Conservation (phyloP, 805 yeast species). For the Priceomyces melissophilus region DNA sequence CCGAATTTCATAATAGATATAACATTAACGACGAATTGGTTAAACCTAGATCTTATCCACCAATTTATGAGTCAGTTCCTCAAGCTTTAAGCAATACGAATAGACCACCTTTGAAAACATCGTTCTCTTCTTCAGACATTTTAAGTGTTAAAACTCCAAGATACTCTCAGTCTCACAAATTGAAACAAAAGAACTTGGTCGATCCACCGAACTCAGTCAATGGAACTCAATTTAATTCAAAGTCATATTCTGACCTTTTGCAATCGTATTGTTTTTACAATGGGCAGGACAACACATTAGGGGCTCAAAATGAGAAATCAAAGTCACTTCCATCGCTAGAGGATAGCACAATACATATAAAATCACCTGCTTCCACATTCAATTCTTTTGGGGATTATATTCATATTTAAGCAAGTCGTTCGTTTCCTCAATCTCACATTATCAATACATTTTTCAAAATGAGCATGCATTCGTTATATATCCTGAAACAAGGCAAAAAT, state of each 20-base stretch:
- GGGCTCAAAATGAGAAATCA: neutral
- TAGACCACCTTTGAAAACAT: conserved; percentile 17
- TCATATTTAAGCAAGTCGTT: conserved; percentile 17
- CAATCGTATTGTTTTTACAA: conserved; percentile 36
- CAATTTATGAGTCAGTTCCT: neutral
- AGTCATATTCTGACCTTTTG: conserved; percentile 31
- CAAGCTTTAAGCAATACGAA: neutral
- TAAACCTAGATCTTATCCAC: conserved; percentile 7
- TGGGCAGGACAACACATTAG: conserved; percentile 11
- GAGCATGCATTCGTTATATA: too few relatives aligned
- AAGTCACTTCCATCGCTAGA: conserved; percentile 1
- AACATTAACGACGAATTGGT: conserved; percentile 14
- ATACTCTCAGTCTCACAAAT: conserved; percentile 27
- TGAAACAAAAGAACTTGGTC: conserved; percentile 11
- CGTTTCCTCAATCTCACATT: conserved; percentile 2
- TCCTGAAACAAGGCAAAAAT: too few relatives aligned
- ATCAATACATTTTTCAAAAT: neutral
- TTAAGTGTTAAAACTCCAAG: conserved; percentile 13
- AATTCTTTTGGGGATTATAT: conserved; percentile 33
- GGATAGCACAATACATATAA: neutral
- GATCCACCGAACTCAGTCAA: conserved; percentile 1
- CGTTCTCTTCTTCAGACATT: conserved; percentile 18
- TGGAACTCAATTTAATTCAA: conserved; percentile 18
- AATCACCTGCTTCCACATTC: conserved; percentile 30
- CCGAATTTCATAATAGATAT: conserved; percentile 15